Conservation (phyloP, 306 rosid genomes). For the Vachellia pachyceras region DNA sequence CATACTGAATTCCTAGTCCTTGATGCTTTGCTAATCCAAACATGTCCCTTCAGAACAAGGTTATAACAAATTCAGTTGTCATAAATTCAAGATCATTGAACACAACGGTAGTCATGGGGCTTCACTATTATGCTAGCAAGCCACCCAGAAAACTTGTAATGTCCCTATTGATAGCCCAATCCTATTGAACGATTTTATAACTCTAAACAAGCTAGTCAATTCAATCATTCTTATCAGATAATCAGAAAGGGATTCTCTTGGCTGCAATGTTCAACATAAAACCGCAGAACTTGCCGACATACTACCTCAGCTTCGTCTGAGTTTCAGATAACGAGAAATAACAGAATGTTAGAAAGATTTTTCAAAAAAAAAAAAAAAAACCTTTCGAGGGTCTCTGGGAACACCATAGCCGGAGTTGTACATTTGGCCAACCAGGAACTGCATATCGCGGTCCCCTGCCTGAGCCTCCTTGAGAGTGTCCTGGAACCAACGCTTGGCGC, state of each 20-base stretch:
- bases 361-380: conserved; percentile 14
- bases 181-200: not conserved
- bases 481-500: conserved; percentile 71
- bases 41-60: conserved; percentile 52
- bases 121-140: conserved; percentile 18
- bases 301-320: conserved; percentile 6
- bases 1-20: conserved; percentile 49
- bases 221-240: not conserved
- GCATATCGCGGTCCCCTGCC: conserved; percentile 67
- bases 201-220: conserved; percentile 2
- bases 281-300: not conserved
- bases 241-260: not conserved
- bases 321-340: not conserved
- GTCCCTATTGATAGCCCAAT: not conserved
- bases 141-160: not conserved
- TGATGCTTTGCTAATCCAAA: conserved; percentile 70
- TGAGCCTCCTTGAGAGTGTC: conserved; percentile 73
- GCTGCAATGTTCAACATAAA: not conserved
- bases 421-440: conserved; percentile 70
- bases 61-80: conserved; percentile 27
- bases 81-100: not conserved
- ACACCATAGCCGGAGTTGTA: conserved; percentile 73
- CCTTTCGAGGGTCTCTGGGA: conserved; percentile 56
- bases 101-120: not conserved
- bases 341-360: not conserved